Evolutionary conservation across 129 eudicot genomes (phyloP).

Genomic region (Centella asiatica): DNA sequence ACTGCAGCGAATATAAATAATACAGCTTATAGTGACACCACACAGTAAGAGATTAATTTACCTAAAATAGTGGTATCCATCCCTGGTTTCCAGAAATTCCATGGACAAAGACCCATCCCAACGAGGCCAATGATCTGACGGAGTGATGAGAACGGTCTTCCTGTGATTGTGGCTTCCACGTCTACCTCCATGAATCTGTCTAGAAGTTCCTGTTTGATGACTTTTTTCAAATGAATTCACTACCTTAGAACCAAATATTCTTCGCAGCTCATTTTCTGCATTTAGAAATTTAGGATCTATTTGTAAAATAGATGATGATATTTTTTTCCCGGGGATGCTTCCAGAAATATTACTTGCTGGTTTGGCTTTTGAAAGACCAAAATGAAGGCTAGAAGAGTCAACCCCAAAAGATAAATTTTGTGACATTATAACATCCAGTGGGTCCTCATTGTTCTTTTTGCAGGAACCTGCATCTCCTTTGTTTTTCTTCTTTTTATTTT

Average conservation of each 20-base stretch:
- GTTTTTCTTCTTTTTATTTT: constrained; percentile 72
- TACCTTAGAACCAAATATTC: constrained; percentile 91
- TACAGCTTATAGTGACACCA: not conserved
- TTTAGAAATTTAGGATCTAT: constrained; percentile 76
- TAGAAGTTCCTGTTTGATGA: constrained; percentile 59
- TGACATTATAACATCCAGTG: constrained; percentile 27
- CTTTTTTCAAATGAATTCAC: constrained; percentile 67
- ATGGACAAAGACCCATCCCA: constrained; percentile 92
- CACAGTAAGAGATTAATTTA: constrained; percentile 11
- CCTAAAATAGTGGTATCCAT: constrained; percentile 61
- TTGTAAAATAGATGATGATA: constrained; percentile 44
- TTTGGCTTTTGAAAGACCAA: constrained; percentile 20
- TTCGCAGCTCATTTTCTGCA: constrained; percentile 82
- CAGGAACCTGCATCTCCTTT: constrained; percentile 29
- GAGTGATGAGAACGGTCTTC: constrained; percentile 59
- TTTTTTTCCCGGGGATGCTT: constrained; percentile 20
- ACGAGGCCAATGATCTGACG: constrained; percentile 88
- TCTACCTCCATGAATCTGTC: constrained; percentile 59
- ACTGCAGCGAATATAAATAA: not conserved
- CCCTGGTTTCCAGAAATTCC: constrained; percentile 66
- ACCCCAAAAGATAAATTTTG: constrained; percentile 42
- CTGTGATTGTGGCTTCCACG: constrained; percentile 51
- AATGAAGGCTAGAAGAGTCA: constrained; percentile 27
- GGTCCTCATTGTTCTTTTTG: constrained; percentile 9
- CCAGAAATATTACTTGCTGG: constrained; percentile 18